Evolutionary conservation across 2,329 filamentous ascomycete species (phyloP), one percentile per base, ranked within the genome.

Genomic region (Neobulgaria alba): DNA sequence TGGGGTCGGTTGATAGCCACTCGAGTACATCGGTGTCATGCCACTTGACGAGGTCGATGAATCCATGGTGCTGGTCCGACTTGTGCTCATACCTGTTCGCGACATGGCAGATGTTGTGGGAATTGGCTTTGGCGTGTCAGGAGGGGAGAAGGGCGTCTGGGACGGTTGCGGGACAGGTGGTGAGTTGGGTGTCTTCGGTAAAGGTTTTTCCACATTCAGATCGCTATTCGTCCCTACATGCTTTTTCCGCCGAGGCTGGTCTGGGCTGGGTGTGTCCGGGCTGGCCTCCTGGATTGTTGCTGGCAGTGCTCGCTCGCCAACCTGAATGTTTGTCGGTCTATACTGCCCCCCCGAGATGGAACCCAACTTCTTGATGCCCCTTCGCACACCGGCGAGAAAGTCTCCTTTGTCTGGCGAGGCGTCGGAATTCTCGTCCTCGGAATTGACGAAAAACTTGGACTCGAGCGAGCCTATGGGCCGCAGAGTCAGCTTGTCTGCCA

Each of bases 41-140:
- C 33, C 36, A 21, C 42, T 16, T 8, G 38, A 45, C 5, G 56
- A 52, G n/a, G 43, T 56, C 10, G 51, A 43, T 18, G 56, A 60
- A 36, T 60, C 57, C 48, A 60, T 54, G 10, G 55, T 58, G 39
- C 54, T 60, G 12, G 54, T 57, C 26, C 54, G 43, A 41, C 56
- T 59, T 15, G 48, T 52, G 36, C 41, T 49, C 37, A 46, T 45
- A 23, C 48, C 46, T 31, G 52, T 39, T 41, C 49, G 45, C 17
- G 55, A 55, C 51, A 57, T 54, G 10, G 38, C 14, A 14, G 45
- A 33, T 32, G 45, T 38, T 17, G 46, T 14, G 14, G 42, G 33
- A 33, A 45, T 39, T 14, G 46, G 18, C 48, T 53, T 56, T 3
- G 53, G 48, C 5, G 51, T 54, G 29, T 55, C 51, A 10, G 53